A percentile compares a stretch with the other conserved stretches of the same genome.
Evolutionary conservation across 176 grass and related monocot species (phyloP).

Genomic region (Cocos nucifera): DNA sequence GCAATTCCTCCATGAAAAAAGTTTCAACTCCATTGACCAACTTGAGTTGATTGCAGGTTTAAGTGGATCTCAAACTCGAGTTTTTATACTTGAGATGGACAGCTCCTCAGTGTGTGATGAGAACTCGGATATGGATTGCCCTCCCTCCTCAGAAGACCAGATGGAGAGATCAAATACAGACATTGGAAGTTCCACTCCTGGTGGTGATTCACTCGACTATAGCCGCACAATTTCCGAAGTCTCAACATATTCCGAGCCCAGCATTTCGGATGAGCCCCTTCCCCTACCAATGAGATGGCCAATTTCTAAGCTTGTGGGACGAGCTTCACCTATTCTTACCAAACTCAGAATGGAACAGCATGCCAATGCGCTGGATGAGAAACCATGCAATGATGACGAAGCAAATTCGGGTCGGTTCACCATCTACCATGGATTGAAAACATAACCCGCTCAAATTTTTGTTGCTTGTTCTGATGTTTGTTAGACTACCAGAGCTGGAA

Average conservation of each 20-base stretch:
- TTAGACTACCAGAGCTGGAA: conserved; percentile 55
- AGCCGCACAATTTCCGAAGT: conserved; percentile 73
- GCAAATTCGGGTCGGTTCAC: conserved; percentile 23
- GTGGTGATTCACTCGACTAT: conserved; percentile 38
- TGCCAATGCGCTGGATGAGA: conserved; percentile 45
- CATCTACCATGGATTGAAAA: neutral
- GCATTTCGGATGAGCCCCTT: conserved; percentile 38
- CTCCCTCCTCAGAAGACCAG: conserved; percentile 10
- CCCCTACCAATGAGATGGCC: conserved; percentile 4
- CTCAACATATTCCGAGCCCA: conserved; percentile 67
- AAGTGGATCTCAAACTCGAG: neutral
- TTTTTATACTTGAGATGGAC: conserved; percentile 34
- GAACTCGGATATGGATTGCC: conserved; percentile 40
- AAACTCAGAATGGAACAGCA: conserved; percentile 61
- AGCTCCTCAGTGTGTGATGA: conserved; percentile 56
- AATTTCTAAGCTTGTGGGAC: conserved; percentile 36
- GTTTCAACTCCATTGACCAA: too few relatives aligned
- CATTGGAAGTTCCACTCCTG: conserved; percentile 36
- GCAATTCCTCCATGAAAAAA: too few relatives aligned
- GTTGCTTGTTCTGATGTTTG: conserved; percentile 6
- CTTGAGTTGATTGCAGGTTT: neutral
- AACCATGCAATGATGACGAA: conserved; percentile 34
- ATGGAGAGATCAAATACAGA: conserved; percentile 25
- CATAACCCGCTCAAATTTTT: neutral
- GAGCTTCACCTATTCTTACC: conserved; percentile 32